Evolutionary conservation across 495 filamentous ascomycete genomes (phyloP).

Genomic region (Elaphomyces granulatus): DNA sequence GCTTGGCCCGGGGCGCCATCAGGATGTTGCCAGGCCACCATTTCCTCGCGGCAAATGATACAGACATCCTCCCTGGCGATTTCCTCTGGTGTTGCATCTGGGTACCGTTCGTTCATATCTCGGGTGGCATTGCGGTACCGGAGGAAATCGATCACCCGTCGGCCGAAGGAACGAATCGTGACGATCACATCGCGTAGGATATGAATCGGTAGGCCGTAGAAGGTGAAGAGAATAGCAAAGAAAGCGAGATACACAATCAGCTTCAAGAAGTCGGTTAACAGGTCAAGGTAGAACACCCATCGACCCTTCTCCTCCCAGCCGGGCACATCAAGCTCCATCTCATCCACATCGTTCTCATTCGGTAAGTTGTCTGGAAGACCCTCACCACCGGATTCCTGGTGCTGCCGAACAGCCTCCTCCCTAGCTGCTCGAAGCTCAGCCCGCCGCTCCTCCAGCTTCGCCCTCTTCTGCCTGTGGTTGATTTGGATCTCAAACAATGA

Average conservation of each 20-base stretch:
- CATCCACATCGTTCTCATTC: constrained; percentile 66
- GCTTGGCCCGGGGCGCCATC: constrained; percentile 11
- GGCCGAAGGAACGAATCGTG: constrained; percentile 79
- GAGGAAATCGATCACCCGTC: constrained; percentile 73
- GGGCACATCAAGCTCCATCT: constrained; percentile 83
- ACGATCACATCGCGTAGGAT: constrained; percentile 92
- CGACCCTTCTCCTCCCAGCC: constrained; percentile 96
- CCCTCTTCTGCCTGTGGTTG: constrained; percentile 51
- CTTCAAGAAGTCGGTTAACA: constrained; percentile 83
- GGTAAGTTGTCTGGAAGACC: constrained; percentile 31
- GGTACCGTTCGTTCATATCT: constrained; percentile 85
- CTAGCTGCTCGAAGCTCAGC: constrained; percentile 50
- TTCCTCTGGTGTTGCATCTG: constrained; percentile 82
- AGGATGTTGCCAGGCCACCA: constrained; percentile 52
- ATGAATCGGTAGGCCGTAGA: constrained; percentile 91
- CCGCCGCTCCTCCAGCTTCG: constrained; percentile 48
- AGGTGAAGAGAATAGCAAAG: constrained; percentile 82
- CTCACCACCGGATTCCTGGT: constrained; percentile 21
- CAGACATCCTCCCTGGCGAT: constrained; percentile 77
- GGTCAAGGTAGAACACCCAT: constrained; percentile 81
- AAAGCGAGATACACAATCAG: constrained; percentile 77
- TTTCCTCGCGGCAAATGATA: constrained; percentile 95
- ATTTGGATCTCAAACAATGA: constrained; percentile 68
- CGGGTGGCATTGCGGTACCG: constrained; percentile 76
- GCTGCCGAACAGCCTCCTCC: constrained; percentile 34